phyloP scores from a whole-genome alignment of 2,329 filamentous ascomycete species.

The Cladosporium sp. region DNA sequence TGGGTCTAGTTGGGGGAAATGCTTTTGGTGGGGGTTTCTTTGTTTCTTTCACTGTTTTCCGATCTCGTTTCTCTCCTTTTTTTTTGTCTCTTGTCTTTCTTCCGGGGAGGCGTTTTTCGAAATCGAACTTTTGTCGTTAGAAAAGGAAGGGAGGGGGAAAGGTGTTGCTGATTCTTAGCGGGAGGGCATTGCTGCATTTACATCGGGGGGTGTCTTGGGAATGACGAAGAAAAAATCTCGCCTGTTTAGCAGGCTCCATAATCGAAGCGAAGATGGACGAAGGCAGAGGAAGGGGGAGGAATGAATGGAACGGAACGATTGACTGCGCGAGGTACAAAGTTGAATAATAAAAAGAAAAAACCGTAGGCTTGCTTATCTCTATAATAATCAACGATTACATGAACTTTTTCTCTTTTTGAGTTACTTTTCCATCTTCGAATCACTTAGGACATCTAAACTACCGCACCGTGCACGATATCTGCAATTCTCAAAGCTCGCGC shows the following conservation, averaged over 20 bases:
- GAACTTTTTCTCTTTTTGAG: background rate
- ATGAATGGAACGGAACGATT: background rate
- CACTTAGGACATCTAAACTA: too few species aligned
- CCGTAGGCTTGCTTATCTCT: background rate
- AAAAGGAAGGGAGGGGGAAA: too few species aligned
- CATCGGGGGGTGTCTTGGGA: background rate
- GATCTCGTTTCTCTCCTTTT: too few species aligned
- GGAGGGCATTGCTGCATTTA: background rate
- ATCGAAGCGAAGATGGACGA: too few species aligned
- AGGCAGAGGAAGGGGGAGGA: background rate
- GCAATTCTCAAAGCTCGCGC: constrained; percentile 7
- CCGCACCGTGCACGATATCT: too few species aligned
- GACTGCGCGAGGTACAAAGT: background rate
- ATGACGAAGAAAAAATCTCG: background rate
- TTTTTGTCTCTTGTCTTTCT: too few species aligned
- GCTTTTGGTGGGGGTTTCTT: too few species aligned
- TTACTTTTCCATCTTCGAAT: background rate
- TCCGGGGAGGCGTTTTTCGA: background rate
- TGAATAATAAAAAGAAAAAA: background rate
- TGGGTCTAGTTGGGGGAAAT: background rate
- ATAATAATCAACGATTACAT: background rate
- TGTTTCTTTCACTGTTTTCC: too few species aligned
- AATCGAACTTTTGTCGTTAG: background rate
- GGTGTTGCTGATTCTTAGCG: background rate
- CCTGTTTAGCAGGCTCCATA: too few species aligned